phyloP scores from a whole-genome alignment of 176 grass and related monocot species.

The Pharus latifolius region DNA sequence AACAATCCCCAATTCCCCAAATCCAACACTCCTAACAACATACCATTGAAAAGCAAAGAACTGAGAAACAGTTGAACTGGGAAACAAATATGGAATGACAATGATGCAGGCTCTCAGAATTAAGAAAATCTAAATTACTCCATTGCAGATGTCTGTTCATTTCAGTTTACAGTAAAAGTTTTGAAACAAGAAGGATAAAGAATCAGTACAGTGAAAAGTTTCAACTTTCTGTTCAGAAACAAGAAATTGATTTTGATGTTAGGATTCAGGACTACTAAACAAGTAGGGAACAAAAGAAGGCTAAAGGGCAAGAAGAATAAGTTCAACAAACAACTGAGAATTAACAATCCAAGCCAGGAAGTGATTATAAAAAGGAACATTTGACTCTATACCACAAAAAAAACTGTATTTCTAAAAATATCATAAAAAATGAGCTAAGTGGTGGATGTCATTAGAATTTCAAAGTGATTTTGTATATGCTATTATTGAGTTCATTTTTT shows the following conservation, averaged over 20 bases:
- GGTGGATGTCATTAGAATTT: no score
- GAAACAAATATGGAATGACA: not conserved
- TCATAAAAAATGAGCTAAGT: no score
- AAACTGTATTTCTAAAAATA: no score
- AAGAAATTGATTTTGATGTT: not conserved
- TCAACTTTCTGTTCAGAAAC: not conserved
- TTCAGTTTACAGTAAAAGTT: not conserved
- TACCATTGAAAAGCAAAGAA: not conserved
- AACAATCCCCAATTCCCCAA: no score
- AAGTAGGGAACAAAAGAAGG: not conserved
- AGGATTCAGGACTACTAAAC: not conserved
- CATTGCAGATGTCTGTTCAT: not conserved
- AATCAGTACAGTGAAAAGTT: not conserved
- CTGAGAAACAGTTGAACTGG: not conserved
- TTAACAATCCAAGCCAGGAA: not conserved
- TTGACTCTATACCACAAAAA: no score
- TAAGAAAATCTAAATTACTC: not conserved
- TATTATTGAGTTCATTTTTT: no score
- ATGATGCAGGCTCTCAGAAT: not conserved
- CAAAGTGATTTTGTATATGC: no score
- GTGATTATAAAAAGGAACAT: constrained; percentile 4
- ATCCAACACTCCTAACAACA: no score
- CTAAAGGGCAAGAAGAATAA: not conserved
- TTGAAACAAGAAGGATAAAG: not conserved
- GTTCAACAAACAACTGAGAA: not conserved